Base-by-base conservation (phyloP, 2,329 filamentous ascomycete genomes). In the Claviceps pusilla region DNA sequence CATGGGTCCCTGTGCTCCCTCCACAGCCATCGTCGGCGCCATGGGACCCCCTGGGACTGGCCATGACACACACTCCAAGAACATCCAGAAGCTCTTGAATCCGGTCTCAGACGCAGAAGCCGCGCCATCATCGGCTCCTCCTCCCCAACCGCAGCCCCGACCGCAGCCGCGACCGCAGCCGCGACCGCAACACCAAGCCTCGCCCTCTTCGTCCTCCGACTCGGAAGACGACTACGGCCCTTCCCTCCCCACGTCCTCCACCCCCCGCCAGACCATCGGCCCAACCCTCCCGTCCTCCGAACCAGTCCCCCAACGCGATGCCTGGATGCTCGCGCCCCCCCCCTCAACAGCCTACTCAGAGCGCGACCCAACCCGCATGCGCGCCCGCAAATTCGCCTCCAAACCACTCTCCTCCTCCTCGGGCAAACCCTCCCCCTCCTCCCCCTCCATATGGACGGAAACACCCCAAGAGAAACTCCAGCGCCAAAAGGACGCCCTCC, bases 381-480 rank as follows among this genome's bases (percentile, higher is more conserved):
- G 84, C 61, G 84, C 82, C 58, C 84, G 89, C 57, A 89, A 87
- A 60, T 97, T 96, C 73, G 83, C 88, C 52, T 86, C 85, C 42
- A 77, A 78, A 4, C 71, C 71, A 14, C 24, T 29, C 19, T 19
- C 19, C 19, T 19, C 19, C 3, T 64, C 66, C 48, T 24, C 48
- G 10, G 48, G 31, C 4, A 53, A 61, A 0, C 57, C 61, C 10
- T 60, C 60, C 10, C 57, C 62, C 10, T 68, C 66, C 4, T 76
- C 88, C 48, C 78, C 79, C 63, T 82, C 80, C 28, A 81, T 91
- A 47, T 97, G 91, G 91, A 90, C 88, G 0, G 91, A 97, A 68
- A 95, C 89, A 9, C 87, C 89, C 0, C 87, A 91, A 65, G 80
- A 96, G 69, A 95, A 94, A 68, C 80, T 87, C 55, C 83, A 85